Conservation (phyloP, 306 rosid genomes). For the Lupinus albus region DNA sequence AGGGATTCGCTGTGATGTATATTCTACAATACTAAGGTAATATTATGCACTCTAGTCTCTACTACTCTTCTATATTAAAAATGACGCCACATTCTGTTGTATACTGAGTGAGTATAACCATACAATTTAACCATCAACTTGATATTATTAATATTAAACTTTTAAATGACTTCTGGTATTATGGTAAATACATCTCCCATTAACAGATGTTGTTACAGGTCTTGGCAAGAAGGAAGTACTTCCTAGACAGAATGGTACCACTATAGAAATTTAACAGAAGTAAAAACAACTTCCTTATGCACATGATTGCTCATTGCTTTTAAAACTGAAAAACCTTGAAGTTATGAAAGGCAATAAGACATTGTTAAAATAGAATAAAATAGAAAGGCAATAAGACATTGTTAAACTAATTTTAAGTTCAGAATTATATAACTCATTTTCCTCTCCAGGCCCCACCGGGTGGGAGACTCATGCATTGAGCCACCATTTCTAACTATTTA, state of each 20-base stretch:
- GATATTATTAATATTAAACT: background rate
- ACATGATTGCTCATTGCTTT: background rate
- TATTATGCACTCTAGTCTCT: constrained; percentile 4
- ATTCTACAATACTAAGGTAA: constrained; percentile 84
- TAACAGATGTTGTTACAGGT: background rate
- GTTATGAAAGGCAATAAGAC: background rate
- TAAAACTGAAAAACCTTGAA: background rate
- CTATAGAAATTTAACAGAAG: background rate
- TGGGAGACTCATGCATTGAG: too few species aligned
- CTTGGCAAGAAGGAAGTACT: background rate
- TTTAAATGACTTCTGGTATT: constrained; percentile 6
- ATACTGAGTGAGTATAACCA: background rate
- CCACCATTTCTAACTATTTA: too few species aligned
- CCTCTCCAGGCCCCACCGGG: too few species aligned
- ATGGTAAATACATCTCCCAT: background rate
- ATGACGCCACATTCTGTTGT: background rate
- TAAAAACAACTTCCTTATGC: background rate
- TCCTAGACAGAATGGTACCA: background rate
- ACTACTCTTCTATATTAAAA: constrained; percentile 2
- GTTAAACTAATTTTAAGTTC: background rate
- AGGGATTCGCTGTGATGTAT: constrained; percentile 89
- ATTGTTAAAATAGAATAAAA: background rate
- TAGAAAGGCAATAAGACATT: too few species aligned
- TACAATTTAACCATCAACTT: constrained; percentile 14
- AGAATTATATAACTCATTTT: constrained; percentile 12